Base-by-base conservation (phyloP, 768 basidiomycete species). In the Flagelloscypha sp. region DNA sequence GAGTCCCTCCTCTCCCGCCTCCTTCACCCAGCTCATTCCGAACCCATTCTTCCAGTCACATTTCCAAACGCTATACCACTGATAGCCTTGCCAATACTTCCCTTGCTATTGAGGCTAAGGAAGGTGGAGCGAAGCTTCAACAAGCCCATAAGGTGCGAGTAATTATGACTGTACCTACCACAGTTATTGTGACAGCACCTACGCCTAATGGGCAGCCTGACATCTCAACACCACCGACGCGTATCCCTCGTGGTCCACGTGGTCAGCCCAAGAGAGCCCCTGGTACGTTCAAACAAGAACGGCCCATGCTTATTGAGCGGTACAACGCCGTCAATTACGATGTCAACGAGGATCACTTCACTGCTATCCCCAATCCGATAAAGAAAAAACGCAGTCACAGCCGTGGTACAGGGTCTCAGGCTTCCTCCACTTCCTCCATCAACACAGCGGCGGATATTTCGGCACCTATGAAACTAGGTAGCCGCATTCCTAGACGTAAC, bases 171-270 rank as follows among this genome's bases (percentile, higher is more conserved):
- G 66, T 60, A 0, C 70, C 69, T 3, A 71, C 70, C 15, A 69
- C 59, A 41, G 70, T 72, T 12, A 70, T 72, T 23, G 63, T 72
- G 7, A 74, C 70, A 4, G 70, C 70, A 6, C 67, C 72, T n/a
- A 73, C 71, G 0, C 71, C 70, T 12, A 50, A 49, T 21, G 57
- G 59, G 8, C 24, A 35, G 38, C 50, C 49, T 22, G 45, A 50
- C 33, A 60, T 35, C 27, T 25, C 42, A 27, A 33, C 23, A 3
- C 19, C 54, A 12, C 54, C 57, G 12, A 58, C 48, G 36, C 61
- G 64, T 23, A 57, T 65, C 33, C 66, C 64, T 28, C 58, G 62
- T 19, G 70, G 71, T 3, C 65, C 72, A 12, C 64, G 66, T 16
- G 41, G 52, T 6, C 61, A 51, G 16, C 54, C 60, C 5, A 46